Conservation (phyloP, 768 basidiomycete species). For the Lactifluus pinguis region DNA sequence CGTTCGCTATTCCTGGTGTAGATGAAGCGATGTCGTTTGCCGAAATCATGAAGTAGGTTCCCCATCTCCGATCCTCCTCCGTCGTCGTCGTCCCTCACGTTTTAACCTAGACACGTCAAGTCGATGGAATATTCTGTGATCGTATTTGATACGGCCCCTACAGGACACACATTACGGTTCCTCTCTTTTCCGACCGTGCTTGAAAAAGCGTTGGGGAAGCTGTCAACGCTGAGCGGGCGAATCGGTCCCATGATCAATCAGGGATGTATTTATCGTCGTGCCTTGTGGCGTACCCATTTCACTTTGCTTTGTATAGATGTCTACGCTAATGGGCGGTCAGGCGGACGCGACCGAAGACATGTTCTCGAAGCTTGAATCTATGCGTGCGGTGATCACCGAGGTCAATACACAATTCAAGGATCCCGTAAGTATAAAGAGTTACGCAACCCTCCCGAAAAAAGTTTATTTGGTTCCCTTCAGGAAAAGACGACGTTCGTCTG, state of each 20-base stretch:
- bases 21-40: conserved; percentile 99
- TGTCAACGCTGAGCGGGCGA: conserved; percentile 85
- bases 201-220: conserved; percentile 93
- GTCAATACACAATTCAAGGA: conserved; percentile 99
- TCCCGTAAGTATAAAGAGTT: conserved; percentile 49
- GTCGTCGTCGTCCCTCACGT: not conserved
- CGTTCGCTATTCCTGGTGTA: conserved; percentile 97
- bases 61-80: not conserved
- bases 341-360: conserved; percentile 91
- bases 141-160: conserved; percentile 98
- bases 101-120: conserved; percentile 76
- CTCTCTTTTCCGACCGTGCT: conserved; percentile 97
- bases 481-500: conserved; percentile 99
- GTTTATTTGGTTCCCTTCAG: conserved; percentile 30
- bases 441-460: not conserved
- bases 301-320: conserved; percentile 51
- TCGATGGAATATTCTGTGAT: conserved; percentile 99
- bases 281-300: not conserved
- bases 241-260: conserved; percentile 98
- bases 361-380: conserved; percentile 96
- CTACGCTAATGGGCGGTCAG: conserved; percentile 91
- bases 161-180: conserved; percentile 96
- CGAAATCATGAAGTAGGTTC: conserved; percentile 94
- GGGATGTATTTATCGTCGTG: conserved; percentile 25
- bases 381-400: conserved; percentile 95